Percentiles rank a stretch among this genome's conserved stretches.
phyloP scores from a whole-genome alignment of 148 eudicot genomes.

The Dysphania ambrosioides region DNA sequence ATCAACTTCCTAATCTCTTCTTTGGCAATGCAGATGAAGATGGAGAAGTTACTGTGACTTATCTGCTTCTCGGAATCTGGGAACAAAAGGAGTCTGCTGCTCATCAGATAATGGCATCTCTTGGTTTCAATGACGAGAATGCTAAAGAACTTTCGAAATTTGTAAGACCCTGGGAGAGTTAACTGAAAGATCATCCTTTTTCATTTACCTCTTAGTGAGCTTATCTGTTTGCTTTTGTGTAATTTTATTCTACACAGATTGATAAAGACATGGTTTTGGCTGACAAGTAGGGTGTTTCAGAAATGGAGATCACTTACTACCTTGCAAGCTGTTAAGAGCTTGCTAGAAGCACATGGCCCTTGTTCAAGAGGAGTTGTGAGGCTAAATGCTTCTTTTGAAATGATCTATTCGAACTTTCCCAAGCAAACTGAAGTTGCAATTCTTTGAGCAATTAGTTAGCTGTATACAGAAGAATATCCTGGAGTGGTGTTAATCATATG shows the following conservation, averaged over 20 bases:
- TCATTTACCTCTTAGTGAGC: neutral
- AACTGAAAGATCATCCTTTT: neutral
- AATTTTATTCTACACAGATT: constrained; percentile 46
- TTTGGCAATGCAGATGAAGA: constrained; percentile 52
- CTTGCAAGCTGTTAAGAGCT: constrained; percentile 12
- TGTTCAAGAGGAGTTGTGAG: neutral
- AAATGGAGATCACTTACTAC: constrained; percentile 5
- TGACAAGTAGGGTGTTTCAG: constrained; percentile 34
- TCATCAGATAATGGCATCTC: constrained; percentile 50
- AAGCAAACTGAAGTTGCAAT: too few relatives aligned
- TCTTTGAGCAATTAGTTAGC: too few relatives aligned
- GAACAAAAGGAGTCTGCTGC: constrained; percentile 71
- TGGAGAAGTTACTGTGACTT: constrained; percentile 69
- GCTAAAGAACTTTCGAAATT: constrained; percentile 71
- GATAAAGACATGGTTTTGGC: constrained; percentile 59
- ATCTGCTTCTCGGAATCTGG: constrained; percentile 84
- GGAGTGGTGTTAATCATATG: neutral
- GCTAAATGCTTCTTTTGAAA: constrained; percentile 6
- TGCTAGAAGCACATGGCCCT: neutral
- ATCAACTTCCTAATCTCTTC: neutral
- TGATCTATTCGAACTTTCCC: neutral
- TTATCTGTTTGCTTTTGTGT: neutral
- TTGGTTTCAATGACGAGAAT: constrained; percentile 80
- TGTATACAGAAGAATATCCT: constrained; percentile 1
- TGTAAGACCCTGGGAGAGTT: constrained; percentile 43